Evolutionary conservation across 2,329 filamentous ascomycete genomes (phyloP).

Genomic region (Ceratocystis eucalypticola): DNA sequence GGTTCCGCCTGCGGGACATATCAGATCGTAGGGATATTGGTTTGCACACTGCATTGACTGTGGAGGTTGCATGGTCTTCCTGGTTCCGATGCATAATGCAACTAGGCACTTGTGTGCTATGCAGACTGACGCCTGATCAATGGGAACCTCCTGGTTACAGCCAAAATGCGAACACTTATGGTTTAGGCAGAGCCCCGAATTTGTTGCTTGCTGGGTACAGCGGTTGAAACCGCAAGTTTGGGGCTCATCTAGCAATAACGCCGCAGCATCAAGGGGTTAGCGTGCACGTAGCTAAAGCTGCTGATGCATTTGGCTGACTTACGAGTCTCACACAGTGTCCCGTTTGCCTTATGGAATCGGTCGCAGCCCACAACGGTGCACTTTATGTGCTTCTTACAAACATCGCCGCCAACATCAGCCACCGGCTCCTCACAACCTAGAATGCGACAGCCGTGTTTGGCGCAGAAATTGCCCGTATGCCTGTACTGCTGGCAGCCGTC

Average conservation of each 20-base stretch:
- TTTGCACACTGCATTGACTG: not conserved
- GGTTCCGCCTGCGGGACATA: not conserved
- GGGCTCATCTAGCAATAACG: slow-evolving; percentile 8
- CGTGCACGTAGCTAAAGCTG: not conserved
- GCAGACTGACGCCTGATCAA: slow-evolving; percentile 8
- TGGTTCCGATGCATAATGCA: slow-evolving; percentile 6
- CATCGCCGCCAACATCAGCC: not conserved
- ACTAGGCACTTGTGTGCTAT: slow-evolving; percentile 14
- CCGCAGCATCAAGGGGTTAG: not conserved
- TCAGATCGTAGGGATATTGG: not conserved
- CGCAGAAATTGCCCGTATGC: not conserved
- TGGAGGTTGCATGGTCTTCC: not conserved
- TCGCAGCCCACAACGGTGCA: not conserved
- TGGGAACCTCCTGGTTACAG: not conserved
- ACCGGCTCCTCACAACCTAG: not conserved
- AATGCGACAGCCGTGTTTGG: not conserved
- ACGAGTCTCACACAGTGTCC: slow-evolving; percentile 6
- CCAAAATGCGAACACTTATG: slow-evolving; percentile 10
- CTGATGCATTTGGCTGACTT: not conserved
- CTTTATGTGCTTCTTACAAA: slow-evolving; percentile 14
- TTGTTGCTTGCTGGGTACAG: slow-evolving; percentile 9
- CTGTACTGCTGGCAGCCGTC: slow-evolving; percentile 11
- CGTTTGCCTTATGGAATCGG: not conserved
- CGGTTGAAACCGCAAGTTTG: slow-evolving; percentile 8
- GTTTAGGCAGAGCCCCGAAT: slow-evolving; percentile 1